These are phyloP conservation scores for Excoecaria agallocha DNA, from an alignment of 345 rosid genomes.

Conservation along the genomic window DNA sequence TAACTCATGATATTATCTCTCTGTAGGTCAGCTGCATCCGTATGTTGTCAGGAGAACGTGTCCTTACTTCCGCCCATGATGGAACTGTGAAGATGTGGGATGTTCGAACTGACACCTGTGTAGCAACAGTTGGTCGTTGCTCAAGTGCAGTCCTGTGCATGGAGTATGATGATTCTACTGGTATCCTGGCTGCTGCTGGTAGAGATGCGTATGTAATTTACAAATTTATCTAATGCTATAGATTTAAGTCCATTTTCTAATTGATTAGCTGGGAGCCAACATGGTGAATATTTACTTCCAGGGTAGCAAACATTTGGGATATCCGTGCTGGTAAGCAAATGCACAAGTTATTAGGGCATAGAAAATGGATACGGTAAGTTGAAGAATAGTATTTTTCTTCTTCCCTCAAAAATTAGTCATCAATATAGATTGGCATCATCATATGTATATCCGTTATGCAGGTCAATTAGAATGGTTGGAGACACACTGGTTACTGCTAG, in stretches of 20 bases:
- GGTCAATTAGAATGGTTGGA: conserved; percentile 93
- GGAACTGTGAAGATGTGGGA: conserved; percentile 99
- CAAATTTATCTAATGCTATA: background rate
- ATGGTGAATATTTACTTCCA: conserved; percentile 37
- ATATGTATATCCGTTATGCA: conserved; percentile 38
- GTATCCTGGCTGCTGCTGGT: conserved; percentile 94
- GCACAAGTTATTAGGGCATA: conserved; percentile 93
- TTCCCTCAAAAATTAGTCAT: conserved; percentile 13
- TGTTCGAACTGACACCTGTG: conserved; percentile 94
- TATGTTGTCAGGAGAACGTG: conserved; percentile 95
- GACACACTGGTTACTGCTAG: conserved; percentile 93
- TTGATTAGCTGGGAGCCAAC: conserved; percentile 10
- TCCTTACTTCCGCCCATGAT: conserved; percentile 87
- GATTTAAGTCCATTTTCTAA: background rate
- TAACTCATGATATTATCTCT: conserved; percentile 5
- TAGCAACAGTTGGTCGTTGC: conserved; percentile 98
- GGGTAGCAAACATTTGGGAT: conserved; percentile 95
- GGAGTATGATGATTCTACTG: conserved; percentile 96
- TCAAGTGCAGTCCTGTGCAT: conserved; percentile 84
- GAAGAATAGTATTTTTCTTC: conserved; percentile 10
- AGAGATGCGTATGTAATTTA: conserved; percentile 80
- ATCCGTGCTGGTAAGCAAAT: conserved; percentile 96
- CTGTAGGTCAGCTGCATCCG: conserved; percentile 84
- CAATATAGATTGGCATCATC: conserved; percentile 9
- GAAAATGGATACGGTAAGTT: conserved; percentile 94